Base-by-base conservation (phyloP, 805 yeast genomes). In the Candida jianshihensis region DNA sequence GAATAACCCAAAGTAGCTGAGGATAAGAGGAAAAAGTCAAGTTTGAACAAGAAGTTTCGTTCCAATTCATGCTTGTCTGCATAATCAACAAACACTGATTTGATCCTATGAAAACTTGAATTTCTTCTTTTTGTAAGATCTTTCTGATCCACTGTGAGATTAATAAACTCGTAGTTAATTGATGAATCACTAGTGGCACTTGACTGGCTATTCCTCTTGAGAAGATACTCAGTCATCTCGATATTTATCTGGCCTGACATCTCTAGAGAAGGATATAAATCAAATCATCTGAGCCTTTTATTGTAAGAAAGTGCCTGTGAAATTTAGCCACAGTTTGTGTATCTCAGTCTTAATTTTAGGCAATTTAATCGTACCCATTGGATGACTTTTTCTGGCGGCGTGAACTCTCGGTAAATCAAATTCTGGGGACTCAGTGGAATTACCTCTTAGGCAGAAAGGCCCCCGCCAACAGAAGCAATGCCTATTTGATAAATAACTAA, bases 1-100 rank as follows among this genome's bases (percentile, higher is more conserved):
- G 64, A 65, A 40, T 66, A 66, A 1, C 70, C 71, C 33, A 64
- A 47, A 56, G 63, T 60, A 2, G 67, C 54, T 3, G 67, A 64
- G 13, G 60, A 51, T 29, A 66, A 44, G 19, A 66, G 47, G 39
- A 64, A 64, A 24, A 54, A 47, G 41, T 60, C 66, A 21, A 60
- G 47, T 34, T 60, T 60, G 29, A 53, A 19, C 29, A 59, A 37
- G 21, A 59, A 60, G 16, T 22, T 34, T 26, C 55, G 49, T 39
- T 64, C 70, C 6, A 43, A 37, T 5, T 58, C 59, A 30, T 55
- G 54, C 34, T 63, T 62, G 33, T 63, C 65, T 11, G 38, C 26
- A 22, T 51, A 48, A 39, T 57, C 61, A 11, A 36, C 20, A 11
- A 39, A 39, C 1, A 33, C 21, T 6, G 33, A 36, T 24, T 31